phyloP scores from a whole-genome alignment of 2,329 filamentous ascomycete genomes.

The Lachnellula occidentalis region DNA sequence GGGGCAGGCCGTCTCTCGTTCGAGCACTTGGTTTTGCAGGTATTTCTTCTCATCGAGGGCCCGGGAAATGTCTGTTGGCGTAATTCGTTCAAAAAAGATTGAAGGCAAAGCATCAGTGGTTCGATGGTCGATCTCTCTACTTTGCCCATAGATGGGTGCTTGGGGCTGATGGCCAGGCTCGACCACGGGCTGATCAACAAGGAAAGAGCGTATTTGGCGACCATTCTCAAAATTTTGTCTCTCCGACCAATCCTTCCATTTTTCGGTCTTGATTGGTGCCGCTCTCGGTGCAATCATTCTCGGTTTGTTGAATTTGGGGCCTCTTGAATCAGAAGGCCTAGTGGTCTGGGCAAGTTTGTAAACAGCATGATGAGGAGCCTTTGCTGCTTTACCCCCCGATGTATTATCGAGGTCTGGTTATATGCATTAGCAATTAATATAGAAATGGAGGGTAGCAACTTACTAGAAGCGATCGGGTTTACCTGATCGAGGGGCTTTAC shows the following conservation, averaged over 20 bases:
- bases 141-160: conserved; percentile 18
- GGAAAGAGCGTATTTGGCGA: conserved; percentile 19
- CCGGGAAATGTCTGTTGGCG: conserved; percentile 21
- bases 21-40: conserved; percentile 21
- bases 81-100: conserved; percentile 19
- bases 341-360: not conserved
- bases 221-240: conserved; percentile 16
- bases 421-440: not conserved
- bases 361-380: not conserved
- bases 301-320: conserved; percentile 15
- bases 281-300: conserved; percentile 13
- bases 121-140: conserved; percentile 14
- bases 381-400: not conserved
- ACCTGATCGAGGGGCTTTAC: not conserved
- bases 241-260: conserved; percentile 16
- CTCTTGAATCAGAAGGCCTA: not conserved
- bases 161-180: conserved; percentile 22
- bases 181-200: conserved; percentile 21
- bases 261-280: conserved; percentile 6
- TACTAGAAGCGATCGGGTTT: not conserved
- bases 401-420: not conserved
- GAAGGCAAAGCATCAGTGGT: conserved; percentile 16
- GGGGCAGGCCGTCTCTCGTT: conserved; percentile 16
- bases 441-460: too few species aligned
- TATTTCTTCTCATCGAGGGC: conserved; percentile 18